These are phyloP conservation scores for Boletellus emodensis DNA, from an alignment of 768 basidiomycete species.

Conservation along the genomic window DNA sequence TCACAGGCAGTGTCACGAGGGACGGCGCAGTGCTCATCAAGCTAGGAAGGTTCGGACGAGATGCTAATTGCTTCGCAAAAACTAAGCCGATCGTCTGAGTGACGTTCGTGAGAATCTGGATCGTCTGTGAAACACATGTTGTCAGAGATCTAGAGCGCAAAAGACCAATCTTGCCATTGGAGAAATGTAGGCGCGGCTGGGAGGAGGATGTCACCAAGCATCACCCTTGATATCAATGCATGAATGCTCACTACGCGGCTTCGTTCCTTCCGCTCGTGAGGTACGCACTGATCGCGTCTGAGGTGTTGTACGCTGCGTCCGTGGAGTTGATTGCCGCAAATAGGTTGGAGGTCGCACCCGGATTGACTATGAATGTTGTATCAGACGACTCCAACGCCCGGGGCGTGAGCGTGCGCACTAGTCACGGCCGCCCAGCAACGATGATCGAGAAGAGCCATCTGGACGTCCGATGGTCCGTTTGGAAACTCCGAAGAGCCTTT, in stretches of 20 bases:
- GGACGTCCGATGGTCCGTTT: conserved; percentile 41
- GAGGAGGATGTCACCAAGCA: conserved; percentile 2
- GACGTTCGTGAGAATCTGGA: conserved; percentile 35
- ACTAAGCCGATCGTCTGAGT: conserved; percentile 34
- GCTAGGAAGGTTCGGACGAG: conserved; percentile 24
- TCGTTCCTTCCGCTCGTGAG: conserved; percentile 52
- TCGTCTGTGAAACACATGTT: conserved; percentile 16
- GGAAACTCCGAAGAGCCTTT: conserved; percentile 42
- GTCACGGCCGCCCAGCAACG: conserved; percentile 52
- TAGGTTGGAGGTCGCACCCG: conserved; percentile 37
- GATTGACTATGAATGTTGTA: conserved; percentile 34
- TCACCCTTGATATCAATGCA: background rate
- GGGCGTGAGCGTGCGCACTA: conserved; percentile 35
- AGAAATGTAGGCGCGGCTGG: conserved; percentile 18
- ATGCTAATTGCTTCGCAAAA: conserved; percentile 31
- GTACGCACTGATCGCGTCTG: conserved; percentile 47
- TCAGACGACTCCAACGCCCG: background rate
- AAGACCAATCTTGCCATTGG: conserved; percentile 5
- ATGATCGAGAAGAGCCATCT: conserved; percentile 45
- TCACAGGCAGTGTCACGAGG: conserved; percentile 46
- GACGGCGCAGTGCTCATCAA: conserved; percentile 47
- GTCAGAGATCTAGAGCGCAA: background rate
- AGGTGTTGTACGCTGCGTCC: conserved; percentile 45
- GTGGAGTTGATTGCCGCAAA: conserved; percentile 34
- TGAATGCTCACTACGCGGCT: conserved; percentile 48